phyloP scores from a whole-genome alignment of 1,139 yeast species.

The Protomyces gravidus region DNA sequence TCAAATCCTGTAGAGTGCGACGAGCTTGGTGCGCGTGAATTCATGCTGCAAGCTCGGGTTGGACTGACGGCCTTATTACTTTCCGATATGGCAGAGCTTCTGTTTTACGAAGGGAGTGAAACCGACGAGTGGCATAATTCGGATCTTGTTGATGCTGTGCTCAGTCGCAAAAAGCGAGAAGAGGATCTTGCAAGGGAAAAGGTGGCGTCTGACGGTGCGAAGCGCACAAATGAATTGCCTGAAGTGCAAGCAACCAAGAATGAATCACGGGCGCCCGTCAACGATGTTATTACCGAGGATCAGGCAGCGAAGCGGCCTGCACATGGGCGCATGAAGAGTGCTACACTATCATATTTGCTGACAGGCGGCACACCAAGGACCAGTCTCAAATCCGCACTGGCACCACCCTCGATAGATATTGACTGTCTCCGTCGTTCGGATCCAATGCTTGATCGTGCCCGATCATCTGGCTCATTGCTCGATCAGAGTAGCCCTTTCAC shows the following conservation, averaged over 20 bases:
- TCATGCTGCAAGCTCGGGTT: constrained; percentile 4
- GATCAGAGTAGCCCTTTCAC: not conserved
- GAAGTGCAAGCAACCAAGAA: not conserved
- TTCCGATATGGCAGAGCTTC: constrained; percentile 8
- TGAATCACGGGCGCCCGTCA: not conserved
- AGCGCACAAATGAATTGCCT: not conserved
- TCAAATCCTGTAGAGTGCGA: not conserved
- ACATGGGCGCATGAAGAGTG: not conserved
- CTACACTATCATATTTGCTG: not conserved
- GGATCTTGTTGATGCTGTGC: constrained; percentile 11
- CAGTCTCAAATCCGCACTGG: constrained; percentile 8
- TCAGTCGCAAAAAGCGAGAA: not conserved
- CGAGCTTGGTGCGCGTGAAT: constrained; percentile 7
- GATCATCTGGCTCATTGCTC: constrained; percentile 3
- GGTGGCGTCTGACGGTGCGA: not conserved
- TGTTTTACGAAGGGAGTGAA: constrained; percentile 16
- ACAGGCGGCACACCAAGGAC: not conserved
- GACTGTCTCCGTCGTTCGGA: not conserved
- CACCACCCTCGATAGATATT: constrained; percentile 16
- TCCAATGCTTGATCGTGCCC: constrained; percentile 1
- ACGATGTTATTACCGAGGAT: not conserved
- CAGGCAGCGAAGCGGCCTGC: not conserved
- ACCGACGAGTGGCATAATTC: constrained; percentile 19
- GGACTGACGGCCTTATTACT: constrained; percentile 8
- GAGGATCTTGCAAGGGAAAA: not conserved